Evolutionary conservation across 2,329 filamentous ascomycete species (phyloP).

Genomic region (Fusarium nygamai): DNA sequence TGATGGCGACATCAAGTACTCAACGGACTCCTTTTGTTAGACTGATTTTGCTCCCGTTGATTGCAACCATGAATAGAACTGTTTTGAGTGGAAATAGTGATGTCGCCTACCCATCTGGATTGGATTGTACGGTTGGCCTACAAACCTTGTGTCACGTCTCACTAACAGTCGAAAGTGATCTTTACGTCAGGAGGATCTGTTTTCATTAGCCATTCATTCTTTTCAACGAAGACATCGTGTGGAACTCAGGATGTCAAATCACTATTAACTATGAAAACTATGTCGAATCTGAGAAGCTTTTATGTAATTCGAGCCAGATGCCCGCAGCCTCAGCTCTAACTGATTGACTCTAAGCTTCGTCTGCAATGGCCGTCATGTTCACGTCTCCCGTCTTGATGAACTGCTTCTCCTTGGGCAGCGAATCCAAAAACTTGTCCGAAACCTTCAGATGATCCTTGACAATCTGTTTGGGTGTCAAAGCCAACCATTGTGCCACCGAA

Average conservation of each 20-base stretch:
- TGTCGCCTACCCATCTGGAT: accelerated
- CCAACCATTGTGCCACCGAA: conserved; percentile 15
- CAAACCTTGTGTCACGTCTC: neutral
- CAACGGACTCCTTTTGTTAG: neutral
- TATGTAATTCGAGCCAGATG: no score
- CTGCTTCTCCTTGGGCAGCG: conserved; percentile 10
- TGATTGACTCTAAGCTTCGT: neutral
- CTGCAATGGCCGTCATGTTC: conserved; percentile 3
- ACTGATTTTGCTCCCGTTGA: neutral
- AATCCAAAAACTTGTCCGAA: conserved; percentile 9
- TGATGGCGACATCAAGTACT: neutral
- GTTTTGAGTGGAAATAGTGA: neutral
- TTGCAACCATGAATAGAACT: neutral
- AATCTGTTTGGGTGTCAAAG: conserved; percentile 2
- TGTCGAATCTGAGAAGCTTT: no score
- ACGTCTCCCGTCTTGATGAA: conserved; percentile 4
- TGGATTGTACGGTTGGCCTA: neutral
- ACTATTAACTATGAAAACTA: neutral
- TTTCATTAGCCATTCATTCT: neutral
- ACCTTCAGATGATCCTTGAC: conserved; percentile 19
- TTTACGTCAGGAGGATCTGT: neutral
- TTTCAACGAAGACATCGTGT: neutral
- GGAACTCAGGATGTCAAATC: no score
- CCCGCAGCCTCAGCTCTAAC: no score
- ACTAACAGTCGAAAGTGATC: neutral